Evolutionary conservation across 352 stramenopile species (phyloP), one percentile per base, ranked within the genome.

Genomic region (Aphanomyces stellatus): DNA sequence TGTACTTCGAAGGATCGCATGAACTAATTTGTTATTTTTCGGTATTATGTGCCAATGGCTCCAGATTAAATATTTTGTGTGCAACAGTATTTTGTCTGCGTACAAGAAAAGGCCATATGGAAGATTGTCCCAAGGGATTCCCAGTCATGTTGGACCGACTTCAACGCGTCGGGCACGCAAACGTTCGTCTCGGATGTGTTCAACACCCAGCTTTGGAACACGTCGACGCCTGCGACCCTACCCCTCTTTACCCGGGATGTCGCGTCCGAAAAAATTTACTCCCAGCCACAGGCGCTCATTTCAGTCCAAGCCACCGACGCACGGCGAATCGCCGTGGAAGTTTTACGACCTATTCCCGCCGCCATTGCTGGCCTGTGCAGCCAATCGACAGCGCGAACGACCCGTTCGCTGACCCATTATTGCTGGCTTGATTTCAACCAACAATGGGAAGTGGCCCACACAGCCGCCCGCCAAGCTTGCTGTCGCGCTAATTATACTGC

Each of bases 401-500:
- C 35, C 2, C 17, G 56, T n/a, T 15, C 41, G 15, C 30, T 64
- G 4, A 64, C 35, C 2, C 15, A 10, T 22, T 64, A 64, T 35
- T 64, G 56, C 22, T 64, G 30, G n/a, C 19, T 64, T 15, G 56
- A 64, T 30, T 64, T 64, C 19, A 53, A 64, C 22, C 56, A 25
- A 22, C 8, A 1, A 10, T 64, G 24, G 24, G 24, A 25, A 19
- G 35, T 64, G 8, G 56, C 56, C 6, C 35, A 64, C 35, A 35
- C 56, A 11, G 37, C 37, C 11, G 41, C 22, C 3, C 56, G 56
- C 11, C 30, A 64, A 30, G 41, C 41, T 7, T 22, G 56, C 22
- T 64, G 56, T 24, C 11, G 10, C 40, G 10, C 13, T 59, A 8
- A n/a, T 33, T 53, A 53, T 4, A n/a, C 35, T 13, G 4, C 25